Percentiles rank a stretch among this genome's conserved stretches.
These are phyloP conservation scores for Irpex sp. DNA, from an alignment of 1,284 basidiomycete genomes.

Conservation along the genomic window DNA sequence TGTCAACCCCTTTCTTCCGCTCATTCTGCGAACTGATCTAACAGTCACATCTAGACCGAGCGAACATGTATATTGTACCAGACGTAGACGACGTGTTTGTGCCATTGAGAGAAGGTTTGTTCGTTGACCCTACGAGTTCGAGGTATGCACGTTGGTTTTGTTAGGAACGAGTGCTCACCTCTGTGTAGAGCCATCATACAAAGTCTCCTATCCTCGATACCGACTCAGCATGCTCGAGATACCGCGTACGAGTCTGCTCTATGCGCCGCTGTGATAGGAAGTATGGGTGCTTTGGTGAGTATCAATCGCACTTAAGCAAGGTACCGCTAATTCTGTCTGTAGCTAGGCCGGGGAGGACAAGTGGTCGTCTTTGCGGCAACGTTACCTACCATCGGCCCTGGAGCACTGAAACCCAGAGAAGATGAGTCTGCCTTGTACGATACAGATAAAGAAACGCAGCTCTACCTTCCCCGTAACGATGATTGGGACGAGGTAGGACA, in stretches of 20 bases:
- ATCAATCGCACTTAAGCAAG: not conserved
- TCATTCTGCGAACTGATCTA: conserved; percentile 4
- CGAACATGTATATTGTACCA: conserved; percentile 79
- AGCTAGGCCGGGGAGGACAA: conserved; percentile 84
- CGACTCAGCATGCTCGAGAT: conserved; percentile 52
- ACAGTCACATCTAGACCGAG: conserved; percentile 51
- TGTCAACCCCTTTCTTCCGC: not conserved
- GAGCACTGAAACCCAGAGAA: conserved; percentile 49
- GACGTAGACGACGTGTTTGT: conserved; percentile 92
- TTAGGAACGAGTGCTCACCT: conserved; percentile 2
- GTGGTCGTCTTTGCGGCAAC: conserved; percentile 78
- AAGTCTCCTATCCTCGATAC: conserved; percentile 61
- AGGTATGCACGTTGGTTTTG: conserved; percentile 38
- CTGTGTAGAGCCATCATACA: conserved; percentile 49
- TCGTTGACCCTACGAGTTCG: conserved; percentile 74
- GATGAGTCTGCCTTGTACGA: conserved; percentile 78
- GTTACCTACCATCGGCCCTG: conserved; percentile 76
- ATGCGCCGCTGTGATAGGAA: conserved; percentile 74
- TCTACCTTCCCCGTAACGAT: conserved; percentile 74
- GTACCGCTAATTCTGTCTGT: conserved; percentile 4
- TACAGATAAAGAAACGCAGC: conserved; percentile 82
- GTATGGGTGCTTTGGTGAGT: conserved; percentile 69
- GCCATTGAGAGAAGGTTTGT: conserved; percentile 72
- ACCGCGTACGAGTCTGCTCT: conserved; percentile 59
- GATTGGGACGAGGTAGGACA: conserved; percentile 83